Evolutionary conservation across 2,329 filamentous ascomycete species (phyloP).

Genomic region (Arthrobotrys sinensis): DNA sequence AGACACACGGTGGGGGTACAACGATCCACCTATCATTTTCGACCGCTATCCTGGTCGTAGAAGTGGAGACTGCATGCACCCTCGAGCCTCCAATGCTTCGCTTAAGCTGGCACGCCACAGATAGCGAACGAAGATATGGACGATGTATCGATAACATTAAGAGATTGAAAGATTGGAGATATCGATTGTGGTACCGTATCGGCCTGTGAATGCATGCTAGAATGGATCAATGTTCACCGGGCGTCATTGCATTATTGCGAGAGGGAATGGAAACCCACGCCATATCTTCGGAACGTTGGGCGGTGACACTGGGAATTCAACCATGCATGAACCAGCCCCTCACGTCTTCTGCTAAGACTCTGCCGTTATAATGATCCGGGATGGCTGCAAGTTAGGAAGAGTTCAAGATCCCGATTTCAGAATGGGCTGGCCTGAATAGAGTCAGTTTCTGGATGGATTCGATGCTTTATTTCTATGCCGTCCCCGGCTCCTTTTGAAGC

Average conservation of each 20-base stretch:
- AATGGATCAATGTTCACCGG: conserved; percentile 3
- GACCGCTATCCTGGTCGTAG: conserved; percentile 30
- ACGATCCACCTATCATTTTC: conserved; percentile 49
- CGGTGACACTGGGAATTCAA: conserved; percentile 16
- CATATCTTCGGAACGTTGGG: not conserved
- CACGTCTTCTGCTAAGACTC: conserved; percentile 15
- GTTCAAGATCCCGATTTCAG: conserved; percentile 32
- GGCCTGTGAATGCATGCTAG: not conserved
- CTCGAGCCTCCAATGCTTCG: conserved; percentile 20
- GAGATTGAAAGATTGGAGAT: conserved; percentile 10
- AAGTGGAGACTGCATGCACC: conserved; percentile 49
- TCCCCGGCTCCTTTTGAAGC: conserved; percentile 21
- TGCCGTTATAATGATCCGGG: conserved; percentile 30
- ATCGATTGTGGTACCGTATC: not conserved
- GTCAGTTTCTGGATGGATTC: conserved; percentile 18
- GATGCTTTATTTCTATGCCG: conserved; percentile 24
- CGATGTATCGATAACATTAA: conserved; percentile 38
- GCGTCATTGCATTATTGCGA: not conserved
- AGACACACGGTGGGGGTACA: conserved; percentile 34
- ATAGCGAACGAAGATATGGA: conserved; percentile 36
- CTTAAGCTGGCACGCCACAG: conserved; percentile 44
- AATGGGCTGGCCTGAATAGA: conserved; percentile 12
- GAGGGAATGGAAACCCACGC: not conserved
- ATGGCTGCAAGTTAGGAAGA: conserved; percentile 10
- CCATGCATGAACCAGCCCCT: conserved; percentile 21